phyloP scores from a whole-genome alignment of 1,139 yeast genomes.

The Debaryomyces psychrophilus region DNA sequence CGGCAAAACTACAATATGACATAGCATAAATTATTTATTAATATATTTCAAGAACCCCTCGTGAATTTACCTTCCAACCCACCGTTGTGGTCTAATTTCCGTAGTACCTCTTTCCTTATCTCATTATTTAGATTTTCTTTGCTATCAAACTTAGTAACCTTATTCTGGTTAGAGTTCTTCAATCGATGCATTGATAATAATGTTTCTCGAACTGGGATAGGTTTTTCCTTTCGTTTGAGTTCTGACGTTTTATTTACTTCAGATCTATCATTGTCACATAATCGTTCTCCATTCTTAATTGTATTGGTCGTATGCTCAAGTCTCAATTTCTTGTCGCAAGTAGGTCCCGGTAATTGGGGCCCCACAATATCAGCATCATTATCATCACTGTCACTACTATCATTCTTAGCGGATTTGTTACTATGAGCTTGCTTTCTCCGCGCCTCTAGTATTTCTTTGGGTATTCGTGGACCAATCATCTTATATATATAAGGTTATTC shows the following conservation, averaged over 20 bases:
- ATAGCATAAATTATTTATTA: conserved; percentile 4
- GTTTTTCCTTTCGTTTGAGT: neutral
- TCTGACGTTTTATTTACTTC: too few relatives aligned
- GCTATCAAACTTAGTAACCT: conserved; percentile 17
- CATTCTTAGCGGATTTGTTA: neutral
- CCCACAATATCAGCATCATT: conserved; percentile 14
- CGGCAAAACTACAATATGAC: conserved; percentile 25
- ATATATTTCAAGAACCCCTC: conserved; percentile 9
- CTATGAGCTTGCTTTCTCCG: neutral
- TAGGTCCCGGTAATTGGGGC: conserved; percentile 9
- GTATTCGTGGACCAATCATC: conserved; percentile 17
- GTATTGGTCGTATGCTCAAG: neutral
- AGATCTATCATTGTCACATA: neutral
- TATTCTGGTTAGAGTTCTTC: conserved; percentile 13
- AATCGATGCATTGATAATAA: conserved; percentile 17
- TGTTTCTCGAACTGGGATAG: neutral
- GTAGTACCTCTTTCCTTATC: conserved; percentile 18
- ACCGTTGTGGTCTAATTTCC: conserved; percentile 17
- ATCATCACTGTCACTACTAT: conserved; percentile 9
- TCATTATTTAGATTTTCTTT: conserved; percentile 18
- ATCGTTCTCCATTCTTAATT: neutral
- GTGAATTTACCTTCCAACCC: conserved; percentile 18
- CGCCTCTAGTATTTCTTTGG: conserved; percentile 10
- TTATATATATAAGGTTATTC: neutral
- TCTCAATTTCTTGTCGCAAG: neutral